These are phyloP conservation scores for Porphyridium purpureum DNA, from an alignment of 23 red algal genomes.

Conservation along the genomic window DNA sequence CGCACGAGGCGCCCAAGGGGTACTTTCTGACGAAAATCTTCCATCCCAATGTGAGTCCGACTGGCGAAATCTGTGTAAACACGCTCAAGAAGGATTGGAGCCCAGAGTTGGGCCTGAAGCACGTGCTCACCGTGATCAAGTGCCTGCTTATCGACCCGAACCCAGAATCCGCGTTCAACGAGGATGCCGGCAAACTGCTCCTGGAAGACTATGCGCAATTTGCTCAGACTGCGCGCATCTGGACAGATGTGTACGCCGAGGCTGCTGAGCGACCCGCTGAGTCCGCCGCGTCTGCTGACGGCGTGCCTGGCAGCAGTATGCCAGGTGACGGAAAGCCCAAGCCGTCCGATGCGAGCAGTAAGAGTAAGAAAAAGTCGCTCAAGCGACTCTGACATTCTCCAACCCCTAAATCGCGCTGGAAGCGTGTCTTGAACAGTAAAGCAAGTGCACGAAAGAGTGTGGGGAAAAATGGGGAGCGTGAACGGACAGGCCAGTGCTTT, in stretches of 20 bases:
- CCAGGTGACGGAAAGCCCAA: too few relatives aligned
- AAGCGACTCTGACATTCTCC: too few relatives aligned
- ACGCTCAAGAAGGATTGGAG: conserved; percentile 37
- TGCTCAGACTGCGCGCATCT: conserved; percentile 15
- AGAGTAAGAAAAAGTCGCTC: too few relatives aligned
- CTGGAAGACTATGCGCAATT: conserved; percentile 23
- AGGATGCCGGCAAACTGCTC: conserved; percentile 25
- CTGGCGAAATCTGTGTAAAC: conserved; percentile 37
- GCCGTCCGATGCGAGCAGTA: too few relatives aligned
- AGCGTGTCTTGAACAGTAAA: too few relatives aligned
- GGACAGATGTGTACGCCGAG: conserved; percentile 33
- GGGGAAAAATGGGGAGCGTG: too few relatives aligned
- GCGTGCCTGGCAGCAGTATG: too few relatives aligned
- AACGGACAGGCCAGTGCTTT: too few relatives aligned
- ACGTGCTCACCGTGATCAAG: conserved; percentile 16
- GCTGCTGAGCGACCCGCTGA: too few relatives aligned
- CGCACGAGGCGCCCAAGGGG: conserved; percentile 8
- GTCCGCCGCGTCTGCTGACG: too few relatives aligned
- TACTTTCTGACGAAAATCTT: conserved; percentile 38
- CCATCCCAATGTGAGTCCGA: conserved; percentile 29
- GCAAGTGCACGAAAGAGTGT: too few relatives aligned
- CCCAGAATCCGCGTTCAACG: conserved; percentile 28
- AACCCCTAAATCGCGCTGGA: too few relatives aligned
- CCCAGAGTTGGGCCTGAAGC: conserved; percentile 4
- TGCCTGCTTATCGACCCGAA: conserved; percentile 49